Percentiles rank a stretch among this genome's conserved stretches.
Conservation (phyloP, 169 alveolate species). For the Eimeria necatrix region DNA sequence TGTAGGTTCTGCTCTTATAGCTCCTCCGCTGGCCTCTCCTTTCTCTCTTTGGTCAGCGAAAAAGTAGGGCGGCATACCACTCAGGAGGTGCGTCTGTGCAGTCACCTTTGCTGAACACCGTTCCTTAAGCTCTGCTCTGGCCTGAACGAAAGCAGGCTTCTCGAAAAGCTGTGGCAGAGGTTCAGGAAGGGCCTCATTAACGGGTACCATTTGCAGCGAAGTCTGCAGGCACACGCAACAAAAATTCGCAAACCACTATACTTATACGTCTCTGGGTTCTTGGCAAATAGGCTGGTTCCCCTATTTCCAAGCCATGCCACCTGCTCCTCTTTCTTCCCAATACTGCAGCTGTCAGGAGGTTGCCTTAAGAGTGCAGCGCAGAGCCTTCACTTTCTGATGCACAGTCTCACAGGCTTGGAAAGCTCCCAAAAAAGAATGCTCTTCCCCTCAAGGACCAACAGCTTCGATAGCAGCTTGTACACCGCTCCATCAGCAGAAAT, state of each 20-base stretch:
- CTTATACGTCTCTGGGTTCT: no score
- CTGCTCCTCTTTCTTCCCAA: no score
- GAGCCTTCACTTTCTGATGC: neutral
- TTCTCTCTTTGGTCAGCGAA: no score
- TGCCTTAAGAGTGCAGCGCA: neutral
- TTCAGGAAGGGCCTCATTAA: constrained; percentile 24
- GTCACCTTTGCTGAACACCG: constrained; percentile 38
- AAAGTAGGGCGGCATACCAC: neutral
- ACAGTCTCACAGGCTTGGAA: constrained; percentile 40
- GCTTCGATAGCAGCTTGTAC: neutral
- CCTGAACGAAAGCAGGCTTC: constrained; percentile 20
- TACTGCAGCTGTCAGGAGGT: no score
- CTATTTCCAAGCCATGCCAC: no score
- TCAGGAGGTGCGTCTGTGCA: constrained; percentile 1
- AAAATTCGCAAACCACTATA: no score
- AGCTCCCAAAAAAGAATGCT: constrained; percentile 33
- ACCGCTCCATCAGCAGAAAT: constrained; percentile 35
- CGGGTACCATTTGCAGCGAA: constrained; percentile 58
- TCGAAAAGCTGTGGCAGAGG: neutral
- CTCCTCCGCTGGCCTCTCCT: no score
- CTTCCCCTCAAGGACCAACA: neutral
- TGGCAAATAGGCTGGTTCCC: no score
- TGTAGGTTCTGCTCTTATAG: no score
- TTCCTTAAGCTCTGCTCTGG: constrained; percentile 3
- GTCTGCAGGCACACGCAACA: neutral